Base-by-base conservation (phyloP, 306 rosid genomes). In the Cucumis hystrix region DNA sequence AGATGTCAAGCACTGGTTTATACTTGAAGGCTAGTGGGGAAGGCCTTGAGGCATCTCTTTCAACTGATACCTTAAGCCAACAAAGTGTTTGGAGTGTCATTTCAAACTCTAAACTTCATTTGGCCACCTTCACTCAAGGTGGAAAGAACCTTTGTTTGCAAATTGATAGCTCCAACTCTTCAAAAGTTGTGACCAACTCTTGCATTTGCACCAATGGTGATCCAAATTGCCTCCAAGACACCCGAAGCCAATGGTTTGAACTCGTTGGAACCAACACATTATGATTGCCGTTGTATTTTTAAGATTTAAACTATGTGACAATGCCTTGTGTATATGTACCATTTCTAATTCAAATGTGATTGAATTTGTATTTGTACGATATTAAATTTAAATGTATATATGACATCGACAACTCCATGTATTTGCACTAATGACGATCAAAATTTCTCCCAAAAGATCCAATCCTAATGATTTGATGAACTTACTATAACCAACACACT, bases 191-290 rank as follows among this genome's bases (percentile, higher is more conserved):
- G 40, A 77, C 88, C 51, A 77, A 9, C 7, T 65, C 75, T 10
- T 85, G 85, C 77, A 83, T 87, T 72, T 85, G 87, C 76, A 7
- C 52, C 0, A 3, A 21, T 9, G 84, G 68, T 33, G 75, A 81
- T 58, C 45, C 87, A 33, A 67, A 66, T 0, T 85, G 88, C 73
- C 28, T 83, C 23, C 80, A 83, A 41, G 75, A 81, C 65, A 84
- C 88, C 45, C 84, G 51, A 47, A 79, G 71, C 60, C 90, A 85
- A n/a, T 85, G 90, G 88, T 84, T 87, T 79, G 74, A 79, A 51
- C 81, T 85, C 39, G 67, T 87, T 77, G 37, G 75, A 68, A 68
- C 74, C 74, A 68, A 68, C 8, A 41, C 55, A 4, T 6, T 67
- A 10, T 67, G 49, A 67, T 40, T 67, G 18, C 0, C 18, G 41